phyloP scores from a whole-genome alignment of 176 grass and related monocot genomes.

The Saccharum officinarum region DNA sequence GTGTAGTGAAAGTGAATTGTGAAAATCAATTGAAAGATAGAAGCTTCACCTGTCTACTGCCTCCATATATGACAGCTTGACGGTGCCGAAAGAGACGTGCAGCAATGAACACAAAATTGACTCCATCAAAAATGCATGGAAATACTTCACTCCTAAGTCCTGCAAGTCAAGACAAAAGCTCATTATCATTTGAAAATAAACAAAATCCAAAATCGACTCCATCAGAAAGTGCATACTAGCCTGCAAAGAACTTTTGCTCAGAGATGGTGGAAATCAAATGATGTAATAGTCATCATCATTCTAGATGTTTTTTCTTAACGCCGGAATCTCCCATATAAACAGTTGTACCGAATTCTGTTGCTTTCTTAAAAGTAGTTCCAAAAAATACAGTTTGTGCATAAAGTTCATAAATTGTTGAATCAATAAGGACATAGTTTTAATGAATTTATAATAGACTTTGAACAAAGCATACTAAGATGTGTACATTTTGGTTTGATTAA shows the following conservation, averaged over 20 bases:
- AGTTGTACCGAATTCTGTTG: not conserved
- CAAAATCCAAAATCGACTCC: not conserved
- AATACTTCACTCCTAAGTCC: conserved; percentile 92
- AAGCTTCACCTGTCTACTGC: conserved; percentile 19
- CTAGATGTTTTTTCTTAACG: not conserved
- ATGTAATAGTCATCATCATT: not conserved
- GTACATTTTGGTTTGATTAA: no score
- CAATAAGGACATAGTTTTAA: no score
- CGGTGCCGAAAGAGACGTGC: conserved; percentile 50
- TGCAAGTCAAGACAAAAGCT: conserved; percentile 24
- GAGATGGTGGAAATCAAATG: not conserved
- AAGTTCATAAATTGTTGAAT: no score
- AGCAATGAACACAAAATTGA: conserved; percentile 90
- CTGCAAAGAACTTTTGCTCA: no score
- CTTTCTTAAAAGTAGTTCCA: not conserved
- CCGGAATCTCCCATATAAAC: not conserved
- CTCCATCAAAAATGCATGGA: conserved; percentile 81
- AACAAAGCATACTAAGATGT: no score
- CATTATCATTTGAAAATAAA: not conserved
- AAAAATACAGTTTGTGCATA: no score
- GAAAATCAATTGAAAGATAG: no score
- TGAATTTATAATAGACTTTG: no score
- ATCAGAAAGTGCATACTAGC: not conserved
- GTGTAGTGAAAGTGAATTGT: no score
- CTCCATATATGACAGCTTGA: conserved; percentile 78